Conservation (phyloP, 257 asterid genomes). For the Nicotiana tabacum region DNA sequence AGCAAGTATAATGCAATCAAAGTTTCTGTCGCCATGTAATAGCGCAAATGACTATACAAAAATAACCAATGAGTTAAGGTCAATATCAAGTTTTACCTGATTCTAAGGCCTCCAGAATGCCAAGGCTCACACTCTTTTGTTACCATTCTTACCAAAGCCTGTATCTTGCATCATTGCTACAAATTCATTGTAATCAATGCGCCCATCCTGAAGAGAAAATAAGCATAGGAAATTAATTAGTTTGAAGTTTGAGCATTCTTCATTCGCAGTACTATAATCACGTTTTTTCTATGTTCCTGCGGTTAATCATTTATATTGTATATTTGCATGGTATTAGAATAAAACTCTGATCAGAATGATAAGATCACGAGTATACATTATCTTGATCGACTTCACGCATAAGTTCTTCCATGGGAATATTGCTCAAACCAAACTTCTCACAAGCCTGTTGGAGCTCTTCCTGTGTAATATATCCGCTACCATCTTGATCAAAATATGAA, state of each 20-base stretch:
- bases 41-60: not conserved
- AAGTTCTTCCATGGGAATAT: constrained; percentile 36
- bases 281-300: not conserved
- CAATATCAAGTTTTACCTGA: not conserved
- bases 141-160: constrained; percentile 15
- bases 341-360: not conserved
- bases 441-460: constrained; percentile 45
- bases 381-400: constrained; percentile 45
- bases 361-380: constrained; percentile 19
- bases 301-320: not conserved
- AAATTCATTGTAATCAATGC: constrained; percentile 23
- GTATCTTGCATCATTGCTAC: constrained; percentile 23
- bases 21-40: not conserved
- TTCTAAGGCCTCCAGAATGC: not conserved
- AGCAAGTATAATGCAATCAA: constrained; percentile 1
- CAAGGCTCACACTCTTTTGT: constrained; percentile 1
- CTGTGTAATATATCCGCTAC: constrained; percentile 42
- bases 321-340: not conserved
- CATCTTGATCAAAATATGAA: constrained; percentile 46
- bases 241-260: not conserved
- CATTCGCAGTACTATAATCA: not conserved
- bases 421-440: constrained; percentile 33
- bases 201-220: constrained; percentile 20
- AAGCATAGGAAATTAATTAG: not conserved
- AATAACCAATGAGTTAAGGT: not conserved